These are phyloP conservation scores for Penicillium bovifimosum DNA, from an alignment of 495 filamentous ascomycete species.

Conservation along the genomic window DNA sequence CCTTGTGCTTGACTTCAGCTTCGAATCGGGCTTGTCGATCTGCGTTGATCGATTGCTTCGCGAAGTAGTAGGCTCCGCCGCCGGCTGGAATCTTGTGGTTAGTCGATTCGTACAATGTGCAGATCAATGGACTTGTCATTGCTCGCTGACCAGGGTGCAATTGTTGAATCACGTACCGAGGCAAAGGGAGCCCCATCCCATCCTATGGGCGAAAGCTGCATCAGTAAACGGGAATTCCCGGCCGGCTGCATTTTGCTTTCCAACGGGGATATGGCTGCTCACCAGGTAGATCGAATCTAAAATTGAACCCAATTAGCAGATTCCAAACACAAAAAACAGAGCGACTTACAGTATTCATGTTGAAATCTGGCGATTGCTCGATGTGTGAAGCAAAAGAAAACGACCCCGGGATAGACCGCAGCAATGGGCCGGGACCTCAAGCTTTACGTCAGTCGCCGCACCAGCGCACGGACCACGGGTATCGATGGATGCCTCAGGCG, in stretches of 20 bases:
- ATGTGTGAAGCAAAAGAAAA: conserved; percentile 10
- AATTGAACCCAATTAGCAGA: conserved; percentile 1
- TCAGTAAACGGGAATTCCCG: conserved; percentile 19
- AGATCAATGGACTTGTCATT: neutral
- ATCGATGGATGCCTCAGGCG: conserved; percentile 22
- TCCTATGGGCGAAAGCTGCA: conserved; percentile 43
- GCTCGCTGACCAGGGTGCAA: neutral
- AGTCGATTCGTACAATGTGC: neutral
- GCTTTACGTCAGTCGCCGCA: conserved; percentile 29
- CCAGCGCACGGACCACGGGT: conserved; percentile 3
- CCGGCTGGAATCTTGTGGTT: conserved; percentile 50
- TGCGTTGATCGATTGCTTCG: conserved; percentile 88
- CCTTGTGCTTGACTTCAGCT: conserved; percentile 58
- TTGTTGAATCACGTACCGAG: conserved; percentile 48
- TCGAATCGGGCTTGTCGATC: conserved; percentile 70
- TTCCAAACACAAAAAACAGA: neutral
- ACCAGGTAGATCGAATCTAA: conserved; percentile 53
- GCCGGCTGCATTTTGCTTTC: neutral
- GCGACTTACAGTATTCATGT: conserved; percentile 45
- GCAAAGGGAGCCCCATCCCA: conserved; percentile 83
- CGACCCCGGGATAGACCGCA: neutral
- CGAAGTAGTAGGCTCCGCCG: conserved; percentile 92
- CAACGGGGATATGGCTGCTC: conserved; percentile 14
- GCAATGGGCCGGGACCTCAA: too few species aligned
- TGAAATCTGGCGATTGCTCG: conserved; percentile 8